Evolutionary conservation across 495 filamentous ascomycete genomes (phyloP).

Genomic region (Xylaria cubensis): DNA sequence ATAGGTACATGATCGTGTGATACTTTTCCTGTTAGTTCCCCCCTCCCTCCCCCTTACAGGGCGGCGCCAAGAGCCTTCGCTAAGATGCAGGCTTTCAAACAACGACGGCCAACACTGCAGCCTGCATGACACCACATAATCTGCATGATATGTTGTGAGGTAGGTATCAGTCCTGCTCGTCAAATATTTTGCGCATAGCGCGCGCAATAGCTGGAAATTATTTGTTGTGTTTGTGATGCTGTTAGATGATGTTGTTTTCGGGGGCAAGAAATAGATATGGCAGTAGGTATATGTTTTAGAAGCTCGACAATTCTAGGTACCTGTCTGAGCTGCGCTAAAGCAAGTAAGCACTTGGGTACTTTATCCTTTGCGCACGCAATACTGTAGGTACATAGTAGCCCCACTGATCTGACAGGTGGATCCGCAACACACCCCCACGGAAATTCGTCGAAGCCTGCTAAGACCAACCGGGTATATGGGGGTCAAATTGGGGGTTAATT

Average conservation of each 20-base stretch:
- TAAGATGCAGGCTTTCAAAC: background rate
- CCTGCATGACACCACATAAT: background rate
- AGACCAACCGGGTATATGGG: background rate
- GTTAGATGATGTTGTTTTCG: background rate
- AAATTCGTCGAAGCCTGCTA: no score
- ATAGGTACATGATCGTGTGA: conserved; percentile 3
- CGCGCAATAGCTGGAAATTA: background rate
- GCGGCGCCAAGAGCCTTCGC: background rate
- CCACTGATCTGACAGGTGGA: no score
- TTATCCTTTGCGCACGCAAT: no score
- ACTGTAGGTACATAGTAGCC: no score
- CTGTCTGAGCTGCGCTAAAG: no score
- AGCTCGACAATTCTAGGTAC: no score
- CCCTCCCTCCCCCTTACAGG: background rate
- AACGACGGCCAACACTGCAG: background rate
- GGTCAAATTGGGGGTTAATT: conserved; percentile 2
- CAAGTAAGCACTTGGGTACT: no score
- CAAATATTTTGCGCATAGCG: background rate
- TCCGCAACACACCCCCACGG: no score
- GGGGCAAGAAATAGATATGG: no score
- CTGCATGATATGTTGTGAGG: conserved; percentile 8
- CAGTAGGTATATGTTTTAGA: no score
- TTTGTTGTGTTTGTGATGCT: background rate
- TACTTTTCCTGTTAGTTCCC: background rate
- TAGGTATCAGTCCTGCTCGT: background rate